Evolutionary conservation across 1,139 yeast species (phyloP).

Genomic region (Candida smagusa): DNA sequence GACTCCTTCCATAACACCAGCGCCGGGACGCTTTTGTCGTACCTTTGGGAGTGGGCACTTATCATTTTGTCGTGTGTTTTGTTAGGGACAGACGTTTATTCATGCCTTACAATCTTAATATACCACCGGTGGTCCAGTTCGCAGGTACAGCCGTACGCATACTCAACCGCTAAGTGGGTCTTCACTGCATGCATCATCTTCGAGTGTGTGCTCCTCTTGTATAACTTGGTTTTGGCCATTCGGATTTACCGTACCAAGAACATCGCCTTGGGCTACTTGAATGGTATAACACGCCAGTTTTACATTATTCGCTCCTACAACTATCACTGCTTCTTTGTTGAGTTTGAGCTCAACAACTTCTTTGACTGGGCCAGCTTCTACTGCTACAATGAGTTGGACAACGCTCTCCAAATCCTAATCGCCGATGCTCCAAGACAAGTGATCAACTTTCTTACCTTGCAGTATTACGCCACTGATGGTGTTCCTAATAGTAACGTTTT

Average conservation of each 20-base stretch:
- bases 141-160: slow-evolving; percentile 53
- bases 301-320: slow-evolving; percentile 58
- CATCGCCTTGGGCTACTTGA: slow-evolving; percentile 70
- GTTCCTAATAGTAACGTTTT: slow-evolving; percentile 44
- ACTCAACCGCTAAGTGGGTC: slow-evolving; percentile 69
- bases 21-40: slow-evolving; percentile 52
- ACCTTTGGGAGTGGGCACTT: slow-evolving; percentile 48
- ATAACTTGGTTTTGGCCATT: slow-evolving; percentile 60
- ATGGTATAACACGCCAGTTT: slow-evolving; percentile 55
- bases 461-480: slow-evolving; percentile 50
- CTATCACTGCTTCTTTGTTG: slow-evolving; percentile 69
- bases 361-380: slow-evolving; percentile 69
- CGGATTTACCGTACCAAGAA: slow-evolving; percentile 57
- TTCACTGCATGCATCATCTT: slow-evolving; percentile 84
- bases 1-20: slow-evolving; percentile 53
- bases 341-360: slow-evolving; percentile 61
- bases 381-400: slow-evolving; percentile 63
- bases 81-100: slow-evolving; percentile 72
- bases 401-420: slow-evolving; percentile 59
- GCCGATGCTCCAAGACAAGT: slow-evolving; percentile 92
- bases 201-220: slow-evolving; percentile 56
- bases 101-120: slow-evolving; percentile 72
- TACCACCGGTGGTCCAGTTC: slow-evolving; percentile 71
- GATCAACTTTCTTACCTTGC: slow-evolving; percentile 70
- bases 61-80: slow-evolving; percentile 55